Evolutionary conservation across 352 stramenopile species (phyloP), one percentile per base, ranked within the genome.

Genomic region (Thraustotheca clavata): DNA sequence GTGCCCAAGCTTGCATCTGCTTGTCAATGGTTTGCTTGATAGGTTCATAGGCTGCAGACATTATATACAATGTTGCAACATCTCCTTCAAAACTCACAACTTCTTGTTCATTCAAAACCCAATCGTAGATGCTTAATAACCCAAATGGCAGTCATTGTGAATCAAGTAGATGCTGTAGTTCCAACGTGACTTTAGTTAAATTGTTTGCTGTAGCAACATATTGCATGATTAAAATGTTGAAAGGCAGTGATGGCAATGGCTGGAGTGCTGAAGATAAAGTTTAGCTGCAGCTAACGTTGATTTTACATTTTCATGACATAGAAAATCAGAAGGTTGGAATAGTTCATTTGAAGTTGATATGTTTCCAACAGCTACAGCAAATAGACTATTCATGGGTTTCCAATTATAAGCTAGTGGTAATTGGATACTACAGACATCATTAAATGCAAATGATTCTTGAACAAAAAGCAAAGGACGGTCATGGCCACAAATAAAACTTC

Each of bases 391-490:
- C 6, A 52, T 35, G 11, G 43, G 43, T 18, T 24, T 52, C 43
- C 43, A 52, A 9, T 24, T 11, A 24, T 52, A 52, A 24, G 11
- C 34, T 11, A 52, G n/a, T 1, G 57, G 38, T 11, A 29, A 20
- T 55, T 55, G 57, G 26, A n/a, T 6, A 3, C 12, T 33, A n/a
- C 57, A 65, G 9, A 12, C 26, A 18, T 38, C 27, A 22, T 65
- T 46, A 65, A 65, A 65, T 0, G 27, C 40, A 55, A 65, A 65
- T 11, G 35, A 54, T n/a, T 24, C 11, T 40, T 65, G 57, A 16
- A 55, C 32, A 24, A 41, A 55, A 14, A 46, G 22, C 20, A 46
- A 46, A 27, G 57, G 26, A 8, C 22, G 12, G 27, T 46, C 57
- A 18, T 52, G 34, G 3, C 27, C 32, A 20, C 57, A 65, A n/a